phyloP scores from a whole-genome alignment of 805 yeast genomes.

The Candida khao-thaluensis region DNA sequence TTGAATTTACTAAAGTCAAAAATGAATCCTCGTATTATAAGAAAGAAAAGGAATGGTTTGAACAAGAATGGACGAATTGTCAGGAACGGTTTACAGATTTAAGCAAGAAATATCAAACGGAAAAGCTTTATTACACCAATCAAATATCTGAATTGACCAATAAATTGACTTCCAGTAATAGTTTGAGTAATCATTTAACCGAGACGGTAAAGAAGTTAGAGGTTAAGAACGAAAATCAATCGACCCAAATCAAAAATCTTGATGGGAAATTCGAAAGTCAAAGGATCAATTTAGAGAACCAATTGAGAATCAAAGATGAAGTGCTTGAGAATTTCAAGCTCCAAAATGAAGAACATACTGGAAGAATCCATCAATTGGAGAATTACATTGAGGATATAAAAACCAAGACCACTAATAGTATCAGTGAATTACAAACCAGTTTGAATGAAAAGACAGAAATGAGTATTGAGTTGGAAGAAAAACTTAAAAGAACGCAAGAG shows the following conservation, averaged over 20 bases:
- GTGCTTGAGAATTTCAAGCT: slow-evolving; percentile 54
- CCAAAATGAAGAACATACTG: slow-evolving; percentile 50
- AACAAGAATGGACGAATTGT: slow-evolving; percentile 33
- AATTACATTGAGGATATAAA: slow-evolving; percentile 41
- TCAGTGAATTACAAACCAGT: slow-evolving; percentile 33
- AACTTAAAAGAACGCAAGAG: slow-evolving; percentile 39
- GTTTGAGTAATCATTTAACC: slow-evolving; percentile 40
- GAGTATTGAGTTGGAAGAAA: slow-evolving; percentile 32
- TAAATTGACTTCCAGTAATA: slow-evolving; percentile 23
- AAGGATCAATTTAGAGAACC: slow-evolving; percentile 39
- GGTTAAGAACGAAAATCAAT: slow-evolving; percentile 36
- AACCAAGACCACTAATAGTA: slow-evolving; percentile 35
- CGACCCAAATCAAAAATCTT: slow-evolving; percentile 19
- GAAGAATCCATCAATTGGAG: slow-evolving; percentile 56
- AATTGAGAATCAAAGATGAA: slow-evolving; percentile 54
- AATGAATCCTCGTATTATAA: slow-evolving; percentile 34
- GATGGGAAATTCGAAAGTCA: slow-evolving; percentile 43
- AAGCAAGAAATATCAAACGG: slow-evolving; percentile 39
- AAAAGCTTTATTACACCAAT: slow-evolving; percentile 28
- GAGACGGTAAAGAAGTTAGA: slow-evolving; percentile 47
- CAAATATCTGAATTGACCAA: slow-evolving; percentile 28
- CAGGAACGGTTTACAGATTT: slow-evolving; percentile 38
- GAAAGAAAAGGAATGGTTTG: slow-evolving; percentile 42
- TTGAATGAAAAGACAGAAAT: slow-evolving; percentile 35
- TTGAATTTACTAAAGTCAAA: slow-evolving; percentile 32